Evolutionary conservation across 331 rosid species (phyloP).

Genomic region (Malus hybrid): DNA sequence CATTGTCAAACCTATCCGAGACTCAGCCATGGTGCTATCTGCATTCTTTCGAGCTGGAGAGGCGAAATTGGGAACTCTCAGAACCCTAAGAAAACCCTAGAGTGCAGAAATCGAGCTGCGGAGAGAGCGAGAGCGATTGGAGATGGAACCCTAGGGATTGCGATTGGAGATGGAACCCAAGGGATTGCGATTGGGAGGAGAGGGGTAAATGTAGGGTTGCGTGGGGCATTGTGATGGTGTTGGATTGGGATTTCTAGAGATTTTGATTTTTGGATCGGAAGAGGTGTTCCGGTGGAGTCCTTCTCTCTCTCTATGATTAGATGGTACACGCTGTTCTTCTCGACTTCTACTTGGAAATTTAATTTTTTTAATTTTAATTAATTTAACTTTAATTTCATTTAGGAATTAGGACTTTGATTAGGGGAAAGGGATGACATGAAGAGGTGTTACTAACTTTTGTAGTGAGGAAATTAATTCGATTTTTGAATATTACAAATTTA

Average conservation of each 20-base stretch:
- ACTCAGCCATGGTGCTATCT: conserved; percentile 25
- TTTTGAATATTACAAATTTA: no score
- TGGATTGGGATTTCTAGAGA: neutral
- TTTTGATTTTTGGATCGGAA: neutral
- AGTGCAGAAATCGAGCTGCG: neutral
- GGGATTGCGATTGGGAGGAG: neutral
- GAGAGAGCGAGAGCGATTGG: neutral
- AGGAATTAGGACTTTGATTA: neutral
- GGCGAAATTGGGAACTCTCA: neutral
- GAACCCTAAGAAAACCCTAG: neutral
- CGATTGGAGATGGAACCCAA: neutral
- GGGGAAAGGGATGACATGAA: neutral
- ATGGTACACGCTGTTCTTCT: neutral
- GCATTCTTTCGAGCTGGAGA: conserved; percentile 12
- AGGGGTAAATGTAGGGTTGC: neutral
- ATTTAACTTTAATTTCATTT: neutral
- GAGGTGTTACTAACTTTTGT: neutral
- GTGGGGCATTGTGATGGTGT: neutral
- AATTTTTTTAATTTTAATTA: neutral
- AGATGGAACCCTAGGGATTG: neutral
- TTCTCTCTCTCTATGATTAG: neutral
- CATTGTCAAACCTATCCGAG: conserved; percentile 22
- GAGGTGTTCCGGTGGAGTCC: neutral
- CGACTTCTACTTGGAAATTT: neutral
- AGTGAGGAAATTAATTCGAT: no score